Conservation (phyloP, 352 stramenopile species). For the Pythium dissimile region DNA sequence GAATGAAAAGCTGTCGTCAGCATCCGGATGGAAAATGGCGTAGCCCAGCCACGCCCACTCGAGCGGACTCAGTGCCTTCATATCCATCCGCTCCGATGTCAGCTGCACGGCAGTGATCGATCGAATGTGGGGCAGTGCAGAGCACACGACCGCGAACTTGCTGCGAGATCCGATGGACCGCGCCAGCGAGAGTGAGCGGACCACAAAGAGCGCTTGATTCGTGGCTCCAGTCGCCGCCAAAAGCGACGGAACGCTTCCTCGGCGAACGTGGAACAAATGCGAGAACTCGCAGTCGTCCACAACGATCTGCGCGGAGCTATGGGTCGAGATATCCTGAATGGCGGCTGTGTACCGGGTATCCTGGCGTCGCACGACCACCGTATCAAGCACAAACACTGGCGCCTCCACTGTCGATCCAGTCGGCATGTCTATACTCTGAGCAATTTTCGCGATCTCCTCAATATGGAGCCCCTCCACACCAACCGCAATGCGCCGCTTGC, state of each 20-base stretch:
- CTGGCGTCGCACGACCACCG: neutral
- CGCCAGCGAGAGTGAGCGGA: neutral
- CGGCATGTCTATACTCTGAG: neutral
- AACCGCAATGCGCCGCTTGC: neutral
- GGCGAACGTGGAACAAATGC: neutral
- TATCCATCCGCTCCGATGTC: neutral
- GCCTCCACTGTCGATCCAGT: neutral
- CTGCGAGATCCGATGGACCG: neutral
- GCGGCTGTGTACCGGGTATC: neutral
- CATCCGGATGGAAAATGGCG: slow-evolving; percentile 5
- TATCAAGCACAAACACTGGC: neutral
- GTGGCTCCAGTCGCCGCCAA: neutral
- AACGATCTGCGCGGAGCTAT: neutral
- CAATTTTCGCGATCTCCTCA: neutral
- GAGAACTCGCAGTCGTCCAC: slow-evolving; percentile 1
- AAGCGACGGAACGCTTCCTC: neutral
- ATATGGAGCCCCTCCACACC: neutral
- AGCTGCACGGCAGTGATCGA: neutral
- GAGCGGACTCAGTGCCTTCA: neutral
- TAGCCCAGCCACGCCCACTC: slow-evolving; percentile 10
- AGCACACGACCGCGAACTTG: neutral
- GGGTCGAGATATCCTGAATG: neutral
- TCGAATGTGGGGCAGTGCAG: neutral
- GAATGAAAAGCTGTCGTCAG: neutral
- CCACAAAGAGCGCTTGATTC: neutral